Base-by-base conservation (phyloP, 2,329 filamentous ascomycete species). In the Cladophialophora immunda region DNA sequence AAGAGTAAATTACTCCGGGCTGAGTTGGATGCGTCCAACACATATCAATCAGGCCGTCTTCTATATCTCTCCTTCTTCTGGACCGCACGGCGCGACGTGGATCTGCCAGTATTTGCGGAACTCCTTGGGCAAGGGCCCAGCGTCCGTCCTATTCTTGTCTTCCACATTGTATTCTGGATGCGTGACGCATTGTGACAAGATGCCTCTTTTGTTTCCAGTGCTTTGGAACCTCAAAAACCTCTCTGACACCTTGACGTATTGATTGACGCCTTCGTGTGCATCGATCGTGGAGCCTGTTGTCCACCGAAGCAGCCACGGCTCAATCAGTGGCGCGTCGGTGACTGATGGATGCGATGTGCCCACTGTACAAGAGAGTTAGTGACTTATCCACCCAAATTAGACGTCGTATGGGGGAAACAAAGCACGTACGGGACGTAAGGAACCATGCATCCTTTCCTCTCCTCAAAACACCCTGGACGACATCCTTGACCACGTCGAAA, bases 311-410 rank as follows among this genome's bases (percentile, higher is more conserved):
- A 91, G 78, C 58, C 84, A 77, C 0, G 89, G 89, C 67, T 90
- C 84, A 7, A 91, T 82, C 2, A 91, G 79, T 0, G 89, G 88
- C 17, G 89, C 89, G 72, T 91, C 89, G 0, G 89, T 90, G 22
- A 90, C 86, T 9, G 84, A 87, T 0, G 89, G 87, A 72, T 91
- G 89, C 0, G 87, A 79, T 0, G 85, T 87, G 34, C 84, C 83
- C 1, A 86, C 73, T 67, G 55, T 58, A 27, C 25, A 36, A 27
- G 4, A 32, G 58, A n/a, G 32, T 55, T 19, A 58, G 34, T 4
- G n/a, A 57, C 41, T 50, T 17, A 25, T 1, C 17, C 13, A 56
- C 11, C 19, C 27, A 27, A 8, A 60, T 47, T 36, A 41, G n/a
- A 27, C 15, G 17, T n/a, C 25, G 30, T 32, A 29, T 8, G 17